phyloP scores from a whole-genome alignment of 176 grass and related monocot genomes.

The Saccharum officinarum region DNA sequence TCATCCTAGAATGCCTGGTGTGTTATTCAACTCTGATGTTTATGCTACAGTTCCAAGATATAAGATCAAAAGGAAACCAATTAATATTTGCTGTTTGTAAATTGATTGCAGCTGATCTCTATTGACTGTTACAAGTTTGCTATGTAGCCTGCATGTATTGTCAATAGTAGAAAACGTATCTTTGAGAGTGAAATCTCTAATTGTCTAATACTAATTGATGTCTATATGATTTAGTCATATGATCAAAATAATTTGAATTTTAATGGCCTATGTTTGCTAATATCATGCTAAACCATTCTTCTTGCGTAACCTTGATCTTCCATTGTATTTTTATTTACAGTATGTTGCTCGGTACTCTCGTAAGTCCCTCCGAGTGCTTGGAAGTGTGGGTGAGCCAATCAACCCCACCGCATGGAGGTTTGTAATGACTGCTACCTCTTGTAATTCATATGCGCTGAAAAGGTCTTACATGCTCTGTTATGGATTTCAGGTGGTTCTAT shows the following conservation, averaged over 20 bases:
- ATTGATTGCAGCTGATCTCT: not conserved
- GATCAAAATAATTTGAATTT: not conserved
- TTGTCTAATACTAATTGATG: not conserved
- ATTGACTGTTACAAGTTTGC: not conserved
- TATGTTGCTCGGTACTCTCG: constrained; percentile 82
- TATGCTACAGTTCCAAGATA: constrained; percentile 13
- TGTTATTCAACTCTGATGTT: not conserved
- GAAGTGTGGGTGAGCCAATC: constrained; percentile 99
- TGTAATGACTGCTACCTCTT: constrained; percentile 20
- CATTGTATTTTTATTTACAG: constrained; percentile 51
- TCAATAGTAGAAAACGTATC: not conserved
- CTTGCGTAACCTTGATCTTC: constrained; percentile 17
- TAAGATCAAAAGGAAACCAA: not conserved
- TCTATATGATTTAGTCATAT: constrained; percentile 5
- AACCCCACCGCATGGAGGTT: constrained; percentile 99
- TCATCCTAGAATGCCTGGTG: not conserved
- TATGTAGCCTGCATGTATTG: not conserved
- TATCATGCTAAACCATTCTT: not conserved
- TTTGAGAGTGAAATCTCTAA: constrained; percentile 13
- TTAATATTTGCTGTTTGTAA: not conserved
- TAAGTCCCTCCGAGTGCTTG: constrained; percentile 95
- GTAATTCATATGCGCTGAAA: constrained; percentile 16
- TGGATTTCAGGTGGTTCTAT: constrained; percentile 82
- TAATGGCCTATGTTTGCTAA: not conserved
- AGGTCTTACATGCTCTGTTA: constrained; percentile 25